These are phyloP conservation scores for Anisogramma anomala DNA, from an alignment of 2,329 filamentous ascomycete species.

Conservation along the genomic window DNA sequence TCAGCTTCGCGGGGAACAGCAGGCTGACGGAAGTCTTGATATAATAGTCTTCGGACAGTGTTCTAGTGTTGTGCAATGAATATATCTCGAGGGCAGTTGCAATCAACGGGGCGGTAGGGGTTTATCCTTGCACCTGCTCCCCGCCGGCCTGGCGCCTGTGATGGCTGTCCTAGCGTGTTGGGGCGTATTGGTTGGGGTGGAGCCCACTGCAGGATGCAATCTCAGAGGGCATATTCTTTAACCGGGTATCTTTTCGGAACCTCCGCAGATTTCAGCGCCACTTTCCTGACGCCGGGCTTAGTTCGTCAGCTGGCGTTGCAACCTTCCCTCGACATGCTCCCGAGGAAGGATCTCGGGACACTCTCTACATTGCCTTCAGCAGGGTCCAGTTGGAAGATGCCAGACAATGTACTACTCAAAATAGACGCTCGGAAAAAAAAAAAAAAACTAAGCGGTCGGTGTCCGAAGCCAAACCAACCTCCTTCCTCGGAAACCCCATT, in stretches of 20 bases:
- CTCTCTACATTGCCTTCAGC: not conserved
- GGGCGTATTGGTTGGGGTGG: constrained; percentile 8
- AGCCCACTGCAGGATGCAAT: too few species aligned
- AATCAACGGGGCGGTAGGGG: not conserved
- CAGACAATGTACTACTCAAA: not conserved
- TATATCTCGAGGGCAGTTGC: not conserved
- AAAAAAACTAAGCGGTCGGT: constrained; percentile 7
- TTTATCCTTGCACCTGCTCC: too few species aligned
- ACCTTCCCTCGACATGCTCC: constrained; percentile 6
- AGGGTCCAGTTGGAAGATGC: not conserved
- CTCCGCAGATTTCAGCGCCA: not conserved
- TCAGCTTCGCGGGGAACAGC: too few species aligned
- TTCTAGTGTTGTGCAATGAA: not conserved
- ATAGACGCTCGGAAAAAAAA: too few species aligned
- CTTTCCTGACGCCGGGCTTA: not conserved
- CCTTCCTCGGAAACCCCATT: constrained; percentile 2
- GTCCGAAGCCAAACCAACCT: constrained; percentile 9
- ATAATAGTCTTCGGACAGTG: too few species aligned
- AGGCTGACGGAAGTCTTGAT: too few species aligned
- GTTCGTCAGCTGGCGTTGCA: not conserved
- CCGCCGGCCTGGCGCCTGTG: too few species aligned
- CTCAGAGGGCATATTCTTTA: too few species aligned
- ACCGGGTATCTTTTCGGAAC: too few species aligned
- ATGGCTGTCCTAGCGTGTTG: too few species aligned
- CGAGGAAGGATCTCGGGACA: constrained; percentile 1